Conservation (phyloP, 345 rosid species). For the Citrus sinensis region DNA sequence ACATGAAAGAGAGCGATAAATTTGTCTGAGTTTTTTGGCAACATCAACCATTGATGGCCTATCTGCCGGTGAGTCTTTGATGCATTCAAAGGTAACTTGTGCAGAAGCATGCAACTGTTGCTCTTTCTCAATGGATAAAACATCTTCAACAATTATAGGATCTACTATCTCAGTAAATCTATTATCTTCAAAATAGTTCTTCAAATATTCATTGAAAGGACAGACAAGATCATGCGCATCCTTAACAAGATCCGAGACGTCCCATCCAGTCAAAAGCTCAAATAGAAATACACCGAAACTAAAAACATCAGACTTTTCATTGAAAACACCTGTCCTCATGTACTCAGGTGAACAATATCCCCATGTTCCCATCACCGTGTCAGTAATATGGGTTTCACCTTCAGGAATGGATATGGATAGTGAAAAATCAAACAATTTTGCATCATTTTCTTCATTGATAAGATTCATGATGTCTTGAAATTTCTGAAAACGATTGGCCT, state of each 20-base stretch:
- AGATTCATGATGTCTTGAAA: not conserved
- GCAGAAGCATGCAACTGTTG: constrained; percentile 3
- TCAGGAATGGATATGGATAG: constrained; percentile 15
- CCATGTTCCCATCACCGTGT: rapidly evolving
- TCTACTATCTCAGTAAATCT: constrained; percentile 2
- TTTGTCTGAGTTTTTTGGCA: not conserved
- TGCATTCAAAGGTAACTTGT: not conserved
- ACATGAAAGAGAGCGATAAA: too few relatives aligned
- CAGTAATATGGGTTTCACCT: constrained; percentile 11
- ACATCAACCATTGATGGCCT: constrained; percentile 25
- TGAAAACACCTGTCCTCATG: not conserved
- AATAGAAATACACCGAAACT: not conserved
- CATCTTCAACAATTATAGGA: not conserved
- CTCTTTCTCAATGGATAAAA: not conserved
- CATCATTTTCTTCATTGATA: not conserved
- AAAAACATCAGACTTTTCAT: constrained; percentile 16
- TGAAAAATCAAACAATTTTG: constrained; percentile 19
- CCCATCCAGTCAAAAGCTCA: not conserved
- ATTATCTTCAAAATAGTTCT: not conserved
- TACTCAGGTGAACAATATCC: constrained; percentile 13
- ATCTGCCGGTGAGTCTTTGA: not conserved
- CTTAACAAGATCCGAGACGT: not conserved
- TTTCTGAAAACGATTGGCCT: constrained; percentile 16
- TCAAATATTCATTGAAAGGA: too few relatives aligned
- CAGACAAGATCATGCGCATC: not conserved